These are phyloP conservation scores for Aureobasidium musti DNA, from an alignment of 2,329 filamentous ascomycete genomes.

Conservation along the genomic window DNA sequence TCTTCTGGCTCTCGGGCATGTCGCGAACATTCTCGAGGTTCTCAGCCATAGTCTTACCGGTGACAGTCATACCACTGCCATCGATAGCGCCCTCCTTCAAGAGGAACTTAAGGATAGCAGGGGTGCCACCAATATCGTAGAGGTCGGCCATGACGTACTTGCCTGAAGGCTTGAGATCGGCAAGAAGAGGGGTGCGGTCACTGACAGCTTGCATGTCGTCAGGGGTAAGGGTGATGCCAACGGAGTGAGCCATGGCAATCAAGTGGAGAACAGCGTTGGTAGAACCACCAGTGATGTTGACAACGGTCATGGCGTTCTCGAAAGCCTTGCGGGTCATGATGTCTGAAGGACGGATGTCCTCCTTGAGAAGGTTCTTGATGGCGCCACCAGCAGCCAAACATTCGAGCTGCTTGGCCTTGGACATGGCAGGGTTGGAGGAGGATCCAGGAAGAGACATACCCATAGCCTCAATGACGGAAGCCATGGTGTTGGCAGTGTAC, in stretches of 20 bases:
- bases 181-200: constrained; percentile 54
- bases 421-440: constrained; percentile 54
- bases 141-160: constrained; percentile 64
- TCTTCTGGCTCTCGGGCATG: constrained; percentile 69
- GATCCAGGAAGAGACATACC: constrained; percentile 55
- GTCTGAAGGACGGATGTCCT: constrained; percentile 53
- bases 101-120: constrained; percentile 53
- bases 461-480: constrained; percentile 54
- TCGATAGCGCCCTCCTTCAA: constrained; percentile 53
- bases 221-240: constrained; percentile 53
- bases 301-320: constrained; percentile 55
- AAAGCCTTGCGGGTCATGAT: constrained; percentile 53
- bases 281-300: constrained; percentile 54
- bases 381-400: constrained; percentile 54
- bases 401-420: constrained; percentile 54
- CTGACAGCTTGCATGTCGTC: constrained; percentile 56
- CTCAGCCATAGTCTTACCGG: constrained; percentile 53
- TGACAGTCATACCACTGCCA: constrained; percentile 53
- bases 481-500: constrained; percentile 58
- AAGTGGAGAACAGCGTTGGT: constrained; percentile 56
- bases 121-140: constrained; percentile 54
- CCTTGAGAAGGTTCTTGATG: constrained; percentile 54
- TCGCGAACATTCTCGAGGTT: constrained; percentile 58
- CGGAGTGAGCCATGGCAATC: constrained; percentile 54
- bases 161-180: constrained; percentile 55